phyloP scores from a whole-genome alignment of 148 eudicot genomes.

The Dysphania ambrosioides region DNA sequence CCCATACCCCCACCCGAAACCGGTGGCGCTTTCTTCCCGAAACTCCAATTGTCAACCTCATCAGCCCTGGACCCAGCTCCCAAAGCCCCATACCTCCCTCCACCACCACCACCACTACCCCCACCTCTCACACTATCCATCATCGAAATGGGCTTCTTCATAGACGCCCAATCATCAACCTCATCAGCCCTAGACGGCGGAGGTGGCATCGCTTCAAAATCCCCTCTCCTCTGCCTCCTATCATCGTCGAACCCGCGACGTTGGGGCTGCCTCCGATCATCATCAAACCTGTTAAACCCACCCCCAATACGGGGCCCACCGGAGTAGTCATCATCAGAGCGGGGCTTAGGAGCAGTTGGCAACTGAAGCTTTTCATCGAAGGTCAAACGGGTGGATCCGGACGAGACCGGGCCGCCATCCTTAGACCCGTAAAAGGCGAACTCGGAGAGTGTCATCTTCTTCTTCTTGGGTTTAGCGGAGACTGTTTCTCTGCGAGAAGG shows the following conservation, averaged over 20 bases:
- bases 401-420: neutral
- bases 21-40: conserved; percentile 40
- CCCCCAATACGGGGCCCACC: conserved; percentile 45
- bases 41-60: conserved; percentile 74
- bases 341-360: conserved; percentile 73
- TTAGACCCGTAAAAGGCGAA: conserved; percentile 26
- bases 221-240: conserved; percentile 9
- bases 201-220: conserved; percentile 12
- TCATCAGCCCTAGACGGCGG: conserved; percentile 75
- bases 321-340: conserved; percentile 42
- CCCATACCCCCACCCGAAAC: conserved; percentile 1
- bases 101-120: conserved; percentile 2
- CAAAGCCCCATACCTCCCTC: conserved; percentile 36
- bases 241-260: conserved; percentile 30
- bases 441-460: conserved; percentile 54
- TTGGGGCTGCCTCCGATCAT: conserved; percentile 35
- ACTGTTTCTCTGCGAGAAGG: conserved; percentile 35
- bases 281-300: conserved; percentile 54
- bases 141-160: conserved; percentile 35
- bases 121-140: conserved; percentile 34
- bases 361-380: conserved; percentile 54
- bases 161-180: conserved; percentile 71
- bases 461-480: conserved; percentile 45
- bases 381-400: conserved; percentile 31
- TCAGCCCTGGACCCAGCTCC: conserved; percentile 77